Percentiles rank a stretch among this genome's conserved stretches.
These are phyloP conservation scores for Hericium alpestre DNA, from an alignment of 768 basidiomycete genomes.

Conservation along the genomic window DNA sequence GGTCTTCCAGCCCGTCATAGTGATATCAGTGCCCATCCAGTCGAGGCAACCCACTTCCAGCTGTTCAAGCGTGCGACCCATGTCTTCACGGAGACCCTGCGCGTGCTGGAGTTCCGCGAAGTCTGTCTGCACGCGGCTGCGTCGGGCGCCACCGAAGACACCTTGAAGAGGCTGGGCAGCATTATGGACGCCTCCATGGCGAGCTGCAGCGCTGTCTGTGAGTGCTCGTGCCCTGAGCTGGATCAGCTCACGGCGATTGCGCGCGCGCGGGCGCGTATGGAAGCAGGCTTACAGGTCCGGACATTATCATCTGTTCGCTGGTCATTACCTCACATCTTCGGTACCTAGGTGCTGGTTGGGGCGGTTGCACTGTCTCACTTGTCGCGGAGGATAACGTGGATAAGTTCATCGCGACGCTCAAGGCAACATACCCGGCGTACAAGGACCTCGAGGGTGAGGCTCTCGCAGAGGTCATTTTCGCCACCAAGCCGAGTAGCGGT, in stretches of 20 bases:
- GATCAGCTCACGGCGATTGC: slow-evolving; percentile 60
- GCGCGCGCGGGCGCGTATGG: slow-evolving; percentile 67
- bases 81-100: slow-evolving; percentile 69
- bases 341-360: slow-evolving; percentile 73
- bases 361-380: slow-evolving; percentile 52
- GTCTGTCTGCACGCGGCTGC: slow-evolving; percentile 29
- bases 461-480: slow-evolving; percentile 63
- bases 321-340: background rate
- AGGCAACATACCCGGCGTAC: slow-evolving; percentile 34
- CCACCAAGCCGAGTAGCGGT: slow-evolving; percentile 73
- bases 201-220: slow-evolving; percentile 57
- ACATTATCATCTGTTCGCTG: slow-evolving; percentile 7
- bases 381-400: background rate
- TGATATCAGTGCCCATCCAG: slow-evolving; percentile 24
- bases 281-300: slow-evolving; percentile 67
- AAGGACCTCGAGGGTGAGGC: slow-evolving; percentile 43
- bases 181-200: slow-evolving; percentile 75
- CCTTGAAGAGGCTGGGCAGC: slow-evolving; percentile 45
- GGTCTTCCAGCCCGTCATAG: background rate
- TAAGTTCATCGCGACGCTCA: background rate
- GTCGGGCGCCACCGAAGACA: slow-evolving; percentile 15
- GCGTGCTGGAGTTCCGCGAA: slow-evolving; percentile 73
- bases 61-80: slow-evolving; percentile 76
- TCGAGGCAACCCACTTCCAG: slow-evolving; percentile 73
- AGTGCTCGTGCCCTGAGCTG: slow-evolving; percentile 76